These are phyloP conservation scores for Fusarium sambucinum DNA, from an alignment of 2,329 filamentous ascomycete genomes.

Conservation along the genomic window DNA sequence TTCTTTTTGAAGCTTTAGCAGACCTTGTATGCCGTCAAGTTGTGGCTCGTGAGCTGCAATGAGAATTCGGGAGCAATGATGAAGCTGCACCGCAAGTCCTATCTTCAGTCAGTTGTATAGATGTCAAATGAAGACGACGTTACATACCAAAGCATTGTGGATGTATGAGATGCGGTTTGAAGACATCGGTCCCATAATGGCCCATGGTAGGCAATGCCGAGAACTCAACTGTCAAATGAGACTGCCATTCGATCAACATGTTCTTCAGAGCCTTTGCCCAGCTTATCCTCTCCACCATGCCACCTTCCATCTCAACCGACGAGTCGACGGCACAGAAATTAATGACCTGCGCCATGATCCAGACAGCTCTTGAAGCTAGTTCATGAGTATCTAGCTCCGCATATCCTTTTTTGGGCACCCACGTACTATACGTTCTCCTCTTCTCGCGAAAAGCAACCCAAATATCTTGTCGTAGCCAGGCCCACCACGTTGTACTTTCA, in stretches of 20 bases:
- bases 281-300: conserved; percentile 1
- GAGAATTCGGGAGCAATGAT: conserved; percentile 48
- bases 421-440: conserved; percentile 68
- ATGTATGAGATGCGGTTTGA: conserved; percentile 63
- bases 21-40: conserved; percentile 56
- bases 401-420: conserved; percentile 64
- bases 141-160: conserved; percentile 56
- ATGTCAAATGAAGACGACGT: accelerated
- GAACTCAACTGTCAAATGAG: conserved; percentile 54
- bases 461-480: conserved; percentile 74
- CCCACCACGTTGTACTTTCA: conserved; percentile 72
- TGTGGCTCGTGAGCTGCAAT: conserved; percentile 50
- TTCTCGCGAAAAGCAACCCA: conserved; percentile 73
- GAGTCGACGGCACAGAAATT: conserved; percentile 61
- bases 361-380: conserved; percentile 65
- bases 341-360: conserved; percentile 67
- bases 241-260: conserved; percentile 50
- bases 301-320: conserved; percentile 2
- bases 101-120: neutral
- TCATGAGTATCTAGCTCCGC: conserved; percentile 64
- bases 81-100: conserved; percentile 36
- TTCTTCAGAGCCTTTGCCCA: conserved; percentile 33
- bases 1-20: conserved; percentile 51
- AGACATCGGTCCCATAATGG: conserved; percentile 46
- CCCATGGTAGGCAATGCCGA: conserved; percentile 53